Conservation (phyloP, 2,329 filamentous ascomycete species). For the Colletotrichum sp. region DNA sequence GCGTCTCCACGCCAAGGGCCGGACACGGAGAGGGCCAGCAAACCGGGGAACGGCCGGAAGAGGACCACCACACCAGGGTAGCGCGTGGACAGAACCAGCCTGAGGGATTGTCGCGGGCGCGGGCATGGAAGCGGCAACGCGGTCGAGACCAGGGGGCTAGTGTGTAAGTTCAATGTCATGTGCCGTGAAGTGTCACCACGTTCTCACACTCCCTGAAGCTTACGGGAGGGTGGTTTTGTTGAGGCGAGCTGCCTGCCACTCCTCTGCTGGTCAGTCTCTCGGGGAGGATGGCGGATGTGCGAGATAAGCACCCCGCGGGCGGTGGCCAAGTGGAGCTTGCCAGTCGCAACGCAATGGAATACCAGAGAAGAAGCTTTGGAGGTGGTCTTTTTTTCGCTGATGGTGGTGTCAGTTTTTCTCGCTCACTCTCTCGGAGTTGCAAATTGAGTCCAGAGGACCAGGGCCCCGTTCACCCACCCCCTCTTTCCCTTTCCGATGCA, state of each 20-base stretch:
- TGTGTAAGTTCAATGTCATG: slow-evolving; percentile 8
- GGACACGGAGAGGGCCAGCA: slow-evolving; percentile 3
- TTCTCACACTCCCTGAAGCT: slow-evolving; percentile 9
- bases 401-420: background rate
- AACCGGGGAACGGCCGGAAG: slow-evolving; percentile 16
- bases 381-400: background rate
- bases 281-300: background rate
- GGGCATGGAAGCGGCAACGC: background rate
- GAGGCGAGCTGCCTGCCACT: background rate
- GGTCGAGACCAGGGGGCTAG: slow-evolving; percentile 8
- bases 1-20: slow-evolving; percentile 14
- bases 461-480: background rate
- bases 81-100: slow-evolving; percentile 3
- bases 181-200: slow-evolving; percentile 13
- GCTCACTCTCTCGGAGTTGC: background rate
- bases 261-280: background rate
- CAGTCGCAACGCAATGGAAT: background rate
- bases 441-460: background rate
- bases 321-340: slow-evolving; percentile 8
- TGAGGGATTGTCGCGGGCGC: slow-evolving; percentile 2
- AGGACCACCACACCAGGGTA: slow-evolving; percentile 4
- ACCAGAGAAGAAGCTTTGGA: background rate
- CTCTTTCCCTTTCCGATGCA: background rate
- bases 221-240: slow-evolving; percentile 1
- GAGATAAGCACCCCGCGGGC: slow-evolving; percentile 8